Evolutionary conservation across 2,329 filamentous ascomycete genomes (phyloP).

Genomic region (Ilyonectria mors-panacis): DNA sequence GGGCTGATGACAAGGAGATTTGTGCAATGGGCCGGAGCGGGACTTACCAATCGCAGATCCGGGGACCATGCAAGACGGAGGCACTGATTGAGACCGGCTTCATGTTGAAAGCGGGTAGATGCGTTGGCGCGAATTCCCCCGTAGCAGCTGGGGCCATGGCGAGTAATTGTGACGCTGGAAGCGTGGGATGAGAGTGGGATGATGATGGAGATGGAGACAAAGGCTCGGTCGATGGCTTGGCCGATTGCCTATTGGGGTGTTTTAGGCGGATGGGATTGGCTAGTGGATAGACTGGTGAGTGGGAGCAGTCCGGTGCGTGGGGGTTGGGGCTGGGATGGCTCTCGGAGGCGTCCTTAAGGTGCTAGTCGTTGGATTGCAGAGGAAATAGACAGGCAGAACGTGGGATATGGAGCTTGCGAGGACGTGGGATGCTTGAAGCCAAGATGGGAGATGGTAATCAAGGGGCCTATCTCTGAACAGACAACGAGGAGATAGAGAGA

Average conservation of each 20-base stretch:
- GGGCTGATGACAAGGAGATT: conserved; percentile 38
- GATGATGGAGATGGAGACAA: conserved; percentile 44
- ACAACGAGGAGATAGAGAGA: conserved; percentile 28
- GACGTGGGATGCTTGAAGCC: conserved; percentile 34
- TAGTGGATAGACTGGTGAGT: conserved; percentile 41
- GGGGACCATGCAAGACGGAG: conserved; percentile 71
- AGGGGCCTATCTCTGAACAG: conserved; percentile 35
- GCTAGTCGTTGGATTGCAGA: conserved; percentile 35
- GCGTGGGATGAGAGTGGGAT: conserved; percentile 74
- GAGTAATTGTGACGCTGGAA: conserved; percentile 53
- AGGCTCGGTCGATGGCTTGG: conserved; percentile 49
- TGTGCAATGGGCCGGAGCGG: conserved; percentile 19
- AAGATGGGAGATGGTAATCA: conserved; percentile 28
- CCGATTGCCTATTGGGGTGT: conserved; percentile 51
- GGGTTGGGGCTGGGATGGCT: conserved; percentile 46
- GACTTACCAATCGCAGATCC: conserved; percentile 71
- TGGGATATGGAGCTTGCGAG: conserved; percentile 32
- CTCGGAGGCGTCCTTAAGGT: conserved; percentile 42
- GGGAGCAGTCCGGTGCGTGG: conserved; percentile 47
- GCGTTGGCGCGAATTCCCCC: conserved; percentile 60
- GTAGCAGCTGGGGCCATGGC: conserved; percentile 68
- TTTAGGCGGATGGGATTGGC: conserved; percentile 48
- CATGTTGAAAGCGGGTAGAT: conserved; percentile 57
- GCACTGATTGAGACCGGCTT: conserved; percentile 65
- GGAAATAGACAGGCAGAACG: conserved; percentile 31